Evolutionary conservation across 2,329 filamentous ascomycete genomes (phyloP), one percentile per base, ranked within the genome.

Genomic region (Colletotrichum liaoningense): DNA sequence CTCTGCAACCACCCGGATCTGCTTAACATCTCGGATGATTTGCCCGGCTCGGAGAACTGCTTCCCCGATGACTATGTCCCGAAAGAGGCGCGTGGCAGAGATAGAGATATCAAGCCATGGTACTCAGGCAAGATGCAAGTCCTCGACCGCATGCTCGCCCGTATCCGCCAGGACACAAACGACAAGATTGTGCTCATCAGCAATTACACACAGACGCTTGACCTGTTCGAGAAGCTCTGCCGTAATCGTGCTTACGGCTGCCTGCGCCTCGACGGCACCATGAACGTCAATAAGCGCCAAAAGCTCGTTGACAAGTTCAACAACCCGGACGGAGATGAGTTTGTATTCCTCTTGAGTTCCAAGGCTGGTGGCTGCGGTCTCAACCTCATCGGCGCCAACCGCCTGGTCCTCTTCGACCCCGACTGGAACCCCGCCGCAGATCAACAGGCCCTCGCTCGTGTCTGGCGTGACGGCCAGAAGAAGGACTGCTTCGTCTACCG

Each of bases 401-500:
- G 97, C 14, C 91, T 99, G 2, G 94, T 99, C 1, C 90, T 99
- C 54, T 99, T 99, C 81, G 97, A 99, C 77, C 97, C 97, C 0
- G 94, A 97, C 83, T 99, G 97, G 97, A 99, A 99, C 79, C 97
- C 97, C 0, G 97, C 97, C 4, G 95, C 97, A 1, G 97, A 99
- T 80, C 97, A 99, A 82, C 97, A 99, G 84, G 97, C 97, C 4
- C 89, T 99, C 35, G 97, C 97, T 46, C 94, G 97, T 86, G 97
- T 99, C 24, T 99, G 97, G 97, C 94, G 97, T 87, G 97, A 99
- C 79, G 97, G 97, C 0, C 97, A 99, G 83, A 98, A 97, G 88
- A 99, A 99, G 81, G 97, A 99, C 80, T 99, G 97, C 80, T 99
- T 99, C 79, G 97, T 99, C 19, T 99, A 99, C 83, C 94, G 97